phyloP scores from a whole-genome alignment of 106 monocot species.

The Hemerocallis citrina region DNA sequence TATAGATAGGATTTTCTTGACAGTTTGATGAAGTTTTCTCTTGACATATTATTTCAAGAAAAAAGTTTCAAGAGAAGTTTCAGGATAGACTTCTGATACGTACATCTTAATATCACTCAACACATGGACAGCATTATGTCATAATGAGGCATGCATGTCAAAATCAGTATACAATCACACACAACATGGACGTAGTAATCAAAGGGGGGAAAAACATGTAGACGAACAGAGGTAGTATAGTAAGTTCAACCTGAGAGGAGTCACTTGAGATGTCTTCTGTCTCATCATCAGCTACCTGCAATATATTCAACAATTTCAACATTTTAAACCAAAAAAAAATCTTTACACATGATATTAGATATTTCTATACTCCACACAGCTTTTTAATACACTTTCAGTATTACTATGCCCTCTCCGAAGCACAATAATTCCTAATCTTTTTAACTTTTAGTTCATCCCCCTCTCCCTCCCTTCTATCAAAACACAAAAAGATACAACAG shows the following conservation, averaged over 20 bases:
- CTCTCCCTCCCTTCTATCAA: no score
- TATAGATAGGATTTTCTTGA: neutral
- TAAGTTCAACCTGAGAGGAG: conserved; percentile 5
- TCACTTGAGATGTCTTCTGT: conserved; percentile 3
- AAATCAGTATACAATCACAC: neutral
- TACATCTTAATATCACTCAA: conserved; percentile 1
- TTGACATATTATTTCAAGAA: neutral
- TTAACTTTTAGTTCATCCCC: no score
- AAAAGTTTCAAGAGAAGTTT: neutral
- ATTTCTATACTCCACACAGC: no score
- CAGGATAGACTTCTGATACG: neutral
- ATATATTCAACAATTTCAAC: neutral
- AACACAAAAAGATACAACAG: no score
- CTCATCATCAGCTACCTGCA: conserved; percentile 5
- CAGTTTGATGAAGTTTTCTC: neutral
- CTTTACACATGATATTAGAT: no score
- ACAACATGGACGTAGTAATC: neutral
- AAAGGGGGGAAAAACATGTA: neutral
- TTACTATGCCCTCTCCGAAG: no score
- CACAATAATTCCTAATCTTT: no score
- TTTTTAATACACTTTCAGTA: no score
- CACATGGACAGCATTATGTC: neutral
- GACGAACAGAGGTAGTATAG: no score
- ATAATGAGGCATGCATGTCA: neutral
- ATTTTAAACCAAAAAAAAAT: no score